These are phyloP conservation scores for Colletotrichum melonis DNA, from an alignment of 2,329 filamentous ascomycete genomes.

Conservation along the genomic window DNA sequence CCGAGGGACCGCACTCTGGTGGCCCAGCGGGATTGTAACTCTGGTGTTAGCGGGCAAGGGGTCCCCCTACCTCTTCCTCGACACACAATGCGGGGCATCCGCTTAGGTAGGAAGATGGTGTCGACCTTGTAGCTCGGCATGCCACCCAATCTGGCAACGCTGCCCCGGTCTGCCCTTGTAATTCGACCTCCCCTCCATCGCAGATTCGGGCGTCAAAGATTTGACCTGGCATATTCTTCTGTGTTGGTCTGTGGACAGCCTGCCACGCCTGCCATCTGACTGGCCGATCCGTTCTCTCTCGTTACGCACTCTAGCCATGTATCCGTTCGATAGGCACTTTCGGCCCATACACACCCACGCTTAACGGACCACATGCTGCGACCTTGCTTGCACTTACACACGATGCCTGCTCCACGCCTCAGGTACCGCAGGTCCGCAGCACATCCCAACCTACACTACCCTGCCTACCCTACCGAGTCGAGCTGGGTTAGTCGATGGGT, in stretches of 20 bases:
- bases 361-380: not conserved
- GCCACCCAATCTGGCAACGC: slow-evolving; percentile 34
- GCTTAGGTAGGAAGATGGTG: slow-evolving; percentile 35
- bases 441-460: slow-evolving; percentile 18
- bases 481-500: slow-evolving; percentile 19
- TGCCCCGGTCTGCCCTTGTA: slow-evolving; percentile 32
- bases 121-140: slow-evolving; percentile 35
- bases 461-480: slow-evolving; percentile 21
- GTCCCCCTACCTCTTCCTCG: slow-evolving; percentile 22
- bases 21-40: slow-evolving; percentile 28
- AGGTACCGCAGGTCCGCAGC: slow-evolving; percentile 3
- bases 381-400: slow-evolving; percentile 8
- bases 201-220: slow-evolving; percentile 15
- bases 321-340: slow-evolving; percentile 12
- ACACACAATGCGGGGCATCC: slow-evolving; percentile 35
- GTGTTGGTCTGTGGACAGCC: slow-evolving; percentile 5
- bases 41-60: slow-evolving; percentile 26
- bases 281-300: slow-evolving; percentile 21
- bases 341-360: not conserved
- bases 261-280: slow-evolving; percentile 26
- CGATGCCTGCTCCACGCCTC: not conserved
- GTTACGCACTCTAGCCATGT: slow-evolving; percentile 5
- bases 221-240: slow-evolving; percentile 24
- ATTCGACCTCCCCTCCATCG: slow-evolving; percentile 9
- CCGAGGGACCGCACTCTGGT: slow-evolving; percentile 31